Percentiles rank a stretch among this genome's conserved stretches.
These are phyloP conservation scores for Cydonia oblonga DNA, from an alignment of 331 rosid species.

Conservation along the genomic window DNA sequence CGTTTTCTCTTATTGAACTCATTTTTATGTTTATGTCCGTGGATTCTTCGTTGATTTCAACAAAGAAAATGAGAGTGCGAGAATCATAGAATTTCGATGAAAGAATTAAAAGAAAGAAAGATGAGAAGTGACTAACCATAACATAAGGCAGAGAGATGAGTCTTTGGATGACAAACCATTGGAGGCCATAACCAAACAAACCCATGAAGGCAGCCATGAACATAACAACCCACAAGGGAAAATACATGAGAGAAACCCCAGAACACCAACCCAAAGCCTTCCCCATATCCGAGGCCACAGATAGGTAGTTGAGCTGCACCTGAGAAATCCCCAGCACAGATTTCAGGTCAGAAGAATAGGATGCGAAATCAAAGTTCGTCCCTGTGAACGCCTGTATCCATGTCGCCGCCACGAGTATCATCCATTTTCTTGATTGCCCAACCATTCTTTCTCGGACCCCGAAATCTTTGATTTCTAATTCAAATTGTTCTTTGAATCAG, in stretches of 20 bases:
- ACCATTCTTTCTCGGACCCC: slow-evolving; percentile 6
- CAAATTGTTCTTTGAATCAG: not conserved
- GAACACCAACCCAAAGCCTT: slow-evolving; percentile 66
- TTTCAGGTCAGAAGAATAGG: slow-evolving; percentile 49
- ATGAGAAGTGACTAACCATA: slow-evolving; percentile 24
- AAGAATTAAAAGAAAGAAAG: not conserved
- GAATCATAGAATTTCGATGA: not conserved
- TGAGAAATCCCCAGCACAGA: slow-evolving; percentile 48
- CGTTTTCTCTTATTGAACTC: too few species aligned
- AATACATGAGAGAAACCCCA: slow-evolving; percentile 38
- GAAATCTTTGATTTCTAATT: not conserved
- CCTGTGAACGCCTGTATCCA: slow-evolving; percentile 77
- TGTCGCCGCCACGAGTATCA: slow-evolving; percentile 31
- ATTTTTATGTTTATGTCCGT: fast-evolving
- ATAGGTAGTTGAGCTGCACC: slow-evolving; percentile 52
- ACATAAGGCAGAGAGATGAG: slow-evolving; percentile 43
- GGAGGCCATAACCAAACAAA: slow-evolving; percentile 51
- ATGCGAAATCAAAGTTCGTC: slow-evolving; percentile 68
- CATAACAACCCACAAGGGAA: slow-evolving; percentile 58
- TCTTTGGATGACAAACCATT: slow-evolving; percentile 43
- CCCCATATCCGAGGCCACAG: slow-evolving; percentile 71
- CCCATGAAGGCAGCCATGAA: slow-evolving; percentile 46
- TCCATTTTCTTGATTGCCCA: slow-evolving; percentile 47
- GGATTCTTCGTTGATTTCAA: not conserved
- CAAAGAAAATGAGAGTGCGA: too few species aligned